Evolutionary conservation across 1,284 basidiomycete species (phyloP).

Genomic region (Tetrapyrgos nigripes): DNA sequence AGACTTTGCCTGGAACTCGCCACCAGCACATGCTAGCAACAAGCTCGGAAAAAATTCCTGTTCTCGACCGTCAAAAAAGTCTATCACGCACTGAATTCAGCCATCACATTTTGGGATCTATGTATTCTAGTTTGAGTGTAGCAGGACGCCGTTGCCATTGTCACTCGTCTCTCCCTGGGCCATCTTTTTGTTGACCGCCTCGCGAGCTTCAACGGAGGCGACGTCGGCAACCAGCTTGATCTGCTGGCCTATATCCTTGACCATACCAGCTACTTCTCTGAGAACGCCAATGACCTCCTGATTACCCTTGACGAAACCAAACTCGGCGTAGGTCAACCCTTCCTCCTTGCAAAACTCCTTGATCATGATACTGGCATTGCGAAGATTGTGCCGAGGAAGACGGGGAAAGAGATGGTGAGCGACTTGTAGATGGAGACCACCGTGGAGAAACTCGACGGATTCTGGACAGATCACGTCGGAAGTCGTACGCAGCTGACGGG

Average conservation of each 20-base stretch:
- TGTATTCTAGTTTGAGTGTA: not conserved
- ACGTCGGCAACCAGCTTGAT: constrained; percentile 78
- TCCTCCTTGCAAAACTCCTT: constrained; percentile 88
- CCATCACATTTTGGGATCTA: too few species aligned
- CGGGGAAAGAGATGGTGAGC: constrained; percentile 89
- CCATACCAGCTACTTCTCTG: constrained; percentile 67
- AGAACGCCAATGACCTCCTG: constrained; percentile 79
- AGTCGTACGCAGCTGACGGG: constrained; percentile 94
- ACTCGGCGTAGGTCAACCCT: constrained; percentile 88
- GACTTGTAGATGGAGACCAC: constrained; percentile 94
- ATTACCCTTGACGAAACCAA: constrained; percentile 89
- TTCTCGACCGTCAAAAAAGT: too few species aligned
- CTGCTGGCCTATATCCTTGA: constrained; percentile 52
- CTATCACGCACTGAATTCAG: too few species aligned
- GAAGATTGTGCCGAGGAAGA: constrained; percentile 92
- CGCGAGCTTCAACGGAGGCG: constrained; percentile 66
- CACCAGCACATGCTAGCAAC: too few species aligned
- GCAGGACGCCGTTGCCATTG: not conserved
- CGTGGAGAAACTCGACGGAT: constrained; percentile 85
- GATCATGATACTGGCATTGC: constrained; percentile 80
- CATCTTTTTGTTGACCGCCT: constrained; percentile 58
- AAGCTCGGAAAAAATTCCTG: too few species aligned
- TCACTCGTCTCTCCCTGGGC: constrained; percentile 23
- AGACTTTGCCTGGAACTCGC: too few species aligned
- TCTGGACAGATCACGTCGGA: constrained; percentile 92